Evolutionary conservation across 176 grass and related monocot species (phyloP), one percentile per base, ranked within the genome.

Genomic region (Carex cristatella): DNA sequence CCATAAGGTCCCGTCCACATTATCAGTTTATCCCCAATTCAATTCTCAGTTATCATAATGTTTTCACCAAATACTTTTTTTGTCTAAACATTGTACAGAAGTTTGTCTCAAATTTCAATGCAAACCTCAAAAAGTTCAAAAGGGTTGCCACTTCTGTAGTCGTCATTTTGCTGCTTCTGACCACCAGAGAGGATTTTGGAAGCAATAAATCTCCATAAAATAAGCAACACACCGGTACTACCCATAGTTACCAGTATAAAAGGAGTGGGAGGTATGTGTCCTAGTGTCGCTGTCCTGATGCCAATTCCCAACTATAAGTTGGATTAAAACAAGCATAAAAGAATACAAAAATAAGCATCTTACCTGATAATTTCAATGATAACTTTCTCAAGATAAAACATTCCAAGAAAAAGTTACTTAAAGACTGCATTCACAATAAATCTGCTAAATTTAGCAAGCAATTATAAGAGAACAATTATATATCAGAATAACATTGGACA

Each of bases 81-180:
- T 8, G 37, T 58, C 19, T 12, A 35, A 84, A 44, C 6, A 76
- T 49, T 19, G 42, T 4, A 74, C 70, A 28, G 0, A 64, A 56
- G 27, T 8, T 82, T 27, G 46, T 35, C 49, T 62, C 78, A 69
- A 55, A 31, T 13, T 37, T 68, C 4, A 68, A 30, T 66, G 56
- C 85, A 89, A 64, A 98, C 92, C 91, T 94, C 95, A 84, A 99
- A 94, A 71, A 99, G 96, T 60, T 98, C 95, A 40, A 98, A 98
- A 53, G 96, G 88, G 46, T 89, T 98, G 59, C 93, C 91, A 53
- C 79, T 88, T 84, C 51, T 90, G 66, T 93, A 98, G 46, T 95
- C 89, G 86, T 95, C 91, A 89, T 92, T 86, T 76, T 88, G 60
- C 58, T 95, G 84, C 80, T 84, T 85, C 84, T 90, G 75, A 46